A percentile compares a stretch with the other conserved stretches of the same genome.
phyloP scores from a whole-genome alignment of 331 rosid species.

The Stylosanthes scabra region DNA sequence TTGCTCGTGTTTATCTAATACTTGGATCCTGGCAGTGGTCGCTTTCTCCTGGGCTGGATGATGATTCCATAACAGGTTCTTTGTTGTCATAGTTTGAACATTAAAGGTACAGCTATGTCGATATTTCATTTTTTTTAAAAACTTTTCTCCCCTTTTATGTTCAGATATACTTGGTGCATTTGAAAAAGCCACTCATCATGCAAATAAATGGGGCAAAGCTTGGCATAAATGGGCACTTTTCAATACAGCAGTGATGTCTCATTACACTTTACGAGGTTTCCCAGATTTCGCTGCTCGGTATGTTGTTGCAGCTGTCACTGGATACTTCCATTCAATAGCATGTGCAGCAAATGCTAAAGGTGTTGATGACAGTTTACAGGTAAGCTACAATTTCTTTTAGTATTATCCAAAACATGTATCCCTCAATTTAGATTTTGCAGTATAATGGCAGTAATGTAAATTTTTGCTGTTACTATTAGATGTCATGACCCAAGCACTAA shows the following conservation, averaged over 20 bases:
- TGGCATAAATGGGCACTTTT: slow-evolving; percentile 97
- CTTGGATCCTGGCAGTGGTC: slow-evolving; percentile 94
- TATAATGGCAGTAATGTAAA: background rate
- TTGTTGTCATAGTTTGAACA: slow-evolving; percentile 13
- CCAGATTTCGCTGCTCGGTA: slow-evolving; percentile 70
- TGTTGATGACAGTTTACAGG: slow-evolving; percentile 99
- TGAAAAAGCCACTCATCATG: slow-evolving; percentile 78
- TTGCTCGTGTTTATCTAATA: slow-evolving; percentile 82
- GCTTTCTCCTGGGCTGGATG: slow-evolving; percentile 85
- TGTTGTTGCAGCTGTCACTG: slow-evolving; percentile 96
- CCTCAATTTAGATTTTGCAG: slow-evolving; percentile 35
- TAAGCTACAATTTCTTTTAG: slow-evolving; percentile 40
- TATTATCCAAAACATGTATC: slow-evolving; percentile 3
- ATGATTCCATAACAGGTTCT: slow-evolving; percentile 84
- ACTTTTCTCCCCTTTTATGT: slow-evolving; percentile 32
- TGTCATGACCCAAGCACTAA: background rate
- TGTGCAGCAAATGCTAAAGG: slow-evolving; percentile 97
- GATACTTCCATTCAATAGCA: slow-evolving; percentile 98
- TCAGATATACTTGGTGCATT: slow-evolving; percentile 85
- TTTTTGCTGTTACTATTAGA: slow-evolving; percentile 17
- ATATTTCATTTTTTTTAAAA: slow-evolving; percentile 10
- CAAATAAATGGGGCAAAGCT: slow-evolving; percentile 85
- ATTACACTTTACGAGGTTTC: slow-evolving; percentile 81
- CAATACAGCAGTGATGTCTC: slow-evolving; percentile 97
- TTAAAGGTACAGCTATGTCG: slow-evolving; percentile 12